Percentiles rank a stretch among this genome's conserved stretches.
These are phyloP conservation scores for Mediolabrus comicus DNA, from an alignment of 108 stramenopile species.

Conservation along the genomic window DNA sequence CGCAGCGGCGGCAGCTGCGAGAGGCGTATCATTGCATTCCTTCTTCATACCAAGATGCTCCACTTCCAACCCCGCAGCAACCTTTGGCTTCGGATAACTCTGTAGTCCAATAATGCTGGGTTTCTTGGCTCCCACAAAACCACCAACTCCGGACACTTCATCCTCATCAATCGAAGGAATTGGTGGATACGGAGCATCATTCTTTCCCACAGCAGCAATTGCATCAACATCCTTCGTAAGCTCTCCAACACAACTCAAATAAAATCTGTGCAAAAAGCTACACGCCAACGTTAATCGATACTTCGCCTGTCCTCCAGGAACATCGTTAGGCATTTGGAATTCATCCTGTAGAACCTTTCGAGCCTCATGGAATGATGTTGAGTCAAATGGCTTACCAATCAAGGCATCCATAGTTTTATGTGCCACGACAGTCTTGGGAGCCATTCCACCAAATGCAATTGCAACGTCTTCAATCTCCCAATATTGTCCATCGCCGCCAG, in stretches of 20 bases:
- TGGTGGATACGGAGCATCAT: constrained; percentile 28
- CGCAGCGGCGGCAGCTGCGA: constrained; percentile 3
- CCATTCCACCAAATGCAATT: constrained; percentile 94
- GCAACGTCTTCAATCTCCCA: constrained; percentile 68
- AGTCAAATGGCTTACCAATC: constrained; percentile 61
- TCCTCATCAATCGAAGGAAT: constrained; percentile 46
- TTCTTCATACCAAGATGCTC: constrained; percentile 26
- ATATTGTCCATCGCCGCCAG: not conserved
- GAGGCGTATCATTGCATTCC: not conserved
- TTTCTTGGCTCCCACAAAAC: constrained; percentile 79
- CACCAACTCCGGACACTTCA: constrained; percentile 54
- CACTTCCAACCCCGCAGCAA: constrained; percentile 68
- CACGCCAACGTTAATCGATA: constrained; percentile 87
- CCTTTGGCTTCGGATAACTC: constrained; percentile 73
- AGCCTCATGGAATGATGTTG: constrained; percentile 62
- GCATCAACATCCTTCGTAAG: constrained; percentile 54
- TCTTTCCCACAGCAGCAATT: constrained; percentile 14
- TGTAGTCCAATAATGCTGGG: constrained; percentile 79
- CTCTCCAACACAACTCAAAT: constrained; percentile 54
- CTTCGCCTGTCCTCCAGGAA: constrained; percentile 91
- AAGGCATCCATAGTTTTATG: constrained; percentile 61
- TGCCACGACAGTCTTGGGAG: constrained; percentile 84
- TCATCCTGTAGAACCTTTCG: constrained; percentile 68
- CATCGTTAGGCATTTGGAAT: constrained; percentile 72
- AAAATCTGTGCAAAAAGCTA: constrained; percentile 88